These are phyloP conservation scores for Vitis riparia DNA, from an alignment of 164 flowering plant species.

Conservation along the genomic window DNA sequence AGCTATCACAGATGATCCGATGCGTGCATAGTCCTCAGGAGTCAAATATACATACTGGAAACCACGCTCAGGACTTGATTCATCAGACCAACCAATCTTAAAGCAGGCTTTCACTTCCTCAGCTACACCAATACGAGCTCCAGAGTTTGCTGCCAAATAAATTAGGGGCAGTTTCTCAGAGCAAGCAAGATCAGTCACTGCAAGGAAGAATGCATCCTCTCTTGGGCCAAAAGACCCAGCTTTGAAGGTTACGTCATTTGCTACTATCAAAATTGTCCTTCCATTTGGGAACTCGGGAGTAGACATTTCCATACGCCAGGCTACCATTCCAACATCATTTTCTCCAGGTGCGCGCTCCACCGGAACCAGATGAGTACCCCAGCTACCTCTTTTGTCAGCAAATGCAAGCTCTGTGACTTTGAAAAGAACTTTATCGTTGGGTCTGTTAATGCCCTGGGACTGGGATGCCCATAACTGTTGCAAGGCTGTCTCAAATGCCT, in stretches of 20 bases:
- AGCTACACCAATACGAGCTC: slow-evolving; percentile 98
- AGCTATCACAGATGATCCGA: slow-evolving; percentile 82
- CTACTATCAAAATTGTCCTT: slow-evolving; percentile 65
- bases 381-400: slow-evolving; percentile 62
- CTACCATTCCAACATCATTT: slow-evolving; percentile 98
- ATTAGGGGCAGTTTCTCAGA: slow-evolving; percentile 80
- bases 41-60: slow-evolving; percentile 90
- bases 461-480: slow-evolving; percentile 64
- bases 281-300: slow-evolving; percentile 97
- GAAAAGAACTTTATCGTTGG: slow-evolving; percentile 47
- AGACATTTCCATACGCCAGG: slow-evolving; percentile 89
- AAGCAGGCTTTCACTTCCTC: slow-evolving; percentile 95
- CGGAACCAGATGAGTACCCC: slow-evolving; percentile 81
- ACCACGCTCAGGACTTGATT: slow-evolving; percentile 82
- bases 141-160: slow-evolving; percentile 97
- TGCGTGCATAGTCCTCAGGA: slow-evolving; percentile 69
- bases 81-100: slow-evolving; percentile 95
- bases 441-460: slow-evolving; percentile 31
- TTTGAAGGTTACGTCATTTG: slow-evolving; percentile 95
- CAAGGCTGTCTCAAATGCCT: slow-evolving; percentile 93
- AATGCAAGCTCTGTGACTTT: slow-evolving; percentile 78
- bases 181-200: slow-evolving; percentile 89
- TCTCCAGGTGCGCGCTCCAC: slow-evolving; percentile 69
- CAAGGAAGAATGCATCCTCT: slow-evolving; percentile 97
- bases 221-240: slow-evolving; percentile 99